A percentile compares a stretch with the other conserved stretches of the same genome.
Conservation (phyloP, 306 rosid genomes). For the Fragaria ananassa region DNA sequence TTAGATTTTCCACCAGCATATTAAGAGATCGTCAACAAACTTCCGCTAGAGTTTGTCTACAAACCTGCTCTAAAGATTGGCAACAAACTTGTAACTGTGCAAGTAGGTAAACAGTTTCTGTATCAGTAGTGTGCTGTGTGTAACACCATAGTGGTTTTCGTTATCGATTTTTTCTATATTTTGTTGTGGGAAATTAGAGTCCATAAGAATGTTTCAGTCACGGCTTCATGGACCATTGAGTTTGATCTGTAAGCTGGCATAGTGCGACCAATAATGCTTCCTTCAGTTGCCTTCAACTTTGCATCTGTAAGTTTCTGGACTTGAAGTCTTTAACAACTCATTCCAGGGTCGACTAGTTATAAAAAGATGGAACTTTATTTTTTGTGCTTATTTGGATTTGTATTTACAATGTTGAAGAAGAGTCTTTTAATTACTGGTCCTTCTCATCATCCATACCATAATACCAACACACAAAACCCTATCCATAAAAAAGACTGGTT, state of each 20-base stretch:
- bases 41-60: neutral
- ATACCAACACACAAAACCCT: neutral
- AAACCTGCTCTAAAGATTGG: neutral
- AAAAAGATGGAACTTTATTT: neutral
- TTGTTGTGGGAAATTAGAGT: slow-evolving; percentile 8
- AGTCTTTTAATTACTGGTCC: neutral
- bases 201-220: neutral
- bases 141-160: neutral
- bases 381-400: neutral
- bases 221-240: neutral
- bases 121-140: neutral
- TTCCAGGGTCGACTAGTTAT: neutral
- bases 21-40: neutral
- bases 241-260: neutral
- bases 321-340: neutral
- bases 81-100: neutral
- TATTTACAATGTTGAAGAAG: neutral
- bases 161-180: neutral
- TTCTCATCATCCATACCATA: neutral
- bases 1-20: neutral
- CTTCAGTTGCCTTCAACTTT: neutral
- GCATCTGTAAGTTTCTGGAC: neutral
- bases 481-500: neutral
- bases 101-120: neutral
- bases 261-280: neutral